Evolutionary conservation across 2,329 filamentous ascomycete species (phyloP), one percentile per base, ranked within the genome.

Genomic region (Trichoderma atroviride): DNA sequence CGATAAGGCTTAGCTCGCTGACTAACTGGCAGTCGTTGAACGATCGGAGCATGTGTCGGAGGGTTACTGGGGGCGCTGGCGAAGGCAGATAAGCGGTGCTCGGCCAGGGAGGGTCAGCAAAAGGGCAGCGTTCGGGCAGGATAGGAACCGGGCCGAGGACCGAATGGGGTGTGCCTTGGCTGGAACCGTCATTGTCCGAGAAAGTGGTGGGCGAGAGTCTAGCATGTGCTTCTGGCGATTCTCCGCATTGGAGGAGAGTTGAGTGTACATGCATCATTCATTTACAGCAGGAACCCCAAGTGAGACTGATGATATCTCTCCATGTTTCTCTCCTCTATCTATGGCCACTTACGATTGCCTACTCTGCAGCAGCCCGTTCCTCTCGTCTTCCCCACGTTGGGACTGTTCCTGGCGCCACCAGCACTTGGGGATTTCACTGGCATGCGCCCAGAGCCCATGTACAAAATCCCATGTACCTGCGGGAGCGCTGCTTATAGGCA

Each of bases 1-100:
- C 64, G 55, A 67, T 33, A 67, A 67, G 64, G 64, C 55, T 67
- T 52, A 52, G 64, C 55, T 52, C 53, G 64, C 64, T 67, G 64
- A 67, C 64, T 67, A 67, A 67, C 37, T 27, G 31, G 63, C 29
- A 11, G 37, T 43, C n/a, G 62, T 50, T 11, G 29, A 50, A 66
- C 63, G 63, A 66, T 43, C 63, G 64, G 64, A 67, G 64, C 55
- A 55, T 57, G 37, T 55, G 35, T 50, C 52, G 24, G 14, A 47
- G 19, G 43, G 33, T 24, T 24, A n/a, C 19, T 62, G 59, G 40
- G 19, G 24, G 40, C 43, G 7, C 47, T 50, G 19, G 47, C 43
- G 35, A 58, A 52, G 5, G 6, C 29, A 56, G 37, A 59, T 58
- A 37, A 37, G 55, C 55, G 64, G 64, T 50, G 55, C 47, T 57